Evolutionary conservation across 2,329 filamentous ascomycete genomes (phyloP), one percentile per base, ranked within the genome.

Genomic region (Calonectria henricotiae): DNA sequence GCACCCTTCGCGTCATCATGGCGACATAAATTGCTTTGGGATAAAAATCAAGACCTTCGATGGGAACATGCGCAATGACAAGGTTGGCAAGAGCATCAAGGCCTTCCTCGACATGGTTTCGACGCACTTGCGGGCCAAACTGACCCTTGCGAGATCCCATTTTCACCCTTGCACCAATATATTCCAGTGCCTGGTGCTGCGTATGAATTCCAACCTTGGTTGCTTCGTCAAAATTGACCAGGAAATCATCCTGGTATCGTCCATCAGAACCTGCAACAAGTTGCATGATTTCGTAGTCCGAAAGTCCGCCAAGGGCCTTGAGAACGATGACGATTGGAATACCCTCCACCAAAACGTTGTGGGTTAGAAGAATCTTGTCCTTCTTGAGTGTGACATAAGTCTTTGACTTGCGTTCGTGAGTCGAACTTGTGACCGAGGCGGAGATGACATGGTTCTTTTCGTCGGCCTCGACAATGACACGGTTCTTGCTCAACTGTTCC

Each of bases 401-500:
- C 85, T 99, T 99, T 12, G 96, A 98, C 83, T 98, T 98, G 77
- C 97, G 90, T 82, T 98, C 96, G 82, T 98, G 95, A 1, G 97
- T 98, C 35, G 96, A 98, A 90, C 95, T 97, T 8, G 95, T 99
- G 35, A 98, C 96, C 1, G 96, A 98, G 43, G 97, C 96, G 75
- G 96, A 94, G 67, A 98, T 96, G 73, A 97, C 91, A 70, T 93
- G 93, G 83, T 98, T 98, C 85, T 97, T 97, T 63, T 92, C 89
- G 77, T 96, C 94, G 66, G 94, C 92, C 83, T 99, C 97, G 17
- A 99, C 96, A 80, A 99, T 98, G 78, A 99, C 94, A 85, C 96
- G 91, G 83, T 99, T 99, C 89, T 99, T 99, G 88, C 96, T 99
- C 80, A 99, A 86, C 84, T 99, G 96, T 80, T 99, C 97, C 82